phyloP scores from a whole-genome alignment of 1,139 yeast genomes.

The Zygosaccharomyces pseudobailii region DNA sequence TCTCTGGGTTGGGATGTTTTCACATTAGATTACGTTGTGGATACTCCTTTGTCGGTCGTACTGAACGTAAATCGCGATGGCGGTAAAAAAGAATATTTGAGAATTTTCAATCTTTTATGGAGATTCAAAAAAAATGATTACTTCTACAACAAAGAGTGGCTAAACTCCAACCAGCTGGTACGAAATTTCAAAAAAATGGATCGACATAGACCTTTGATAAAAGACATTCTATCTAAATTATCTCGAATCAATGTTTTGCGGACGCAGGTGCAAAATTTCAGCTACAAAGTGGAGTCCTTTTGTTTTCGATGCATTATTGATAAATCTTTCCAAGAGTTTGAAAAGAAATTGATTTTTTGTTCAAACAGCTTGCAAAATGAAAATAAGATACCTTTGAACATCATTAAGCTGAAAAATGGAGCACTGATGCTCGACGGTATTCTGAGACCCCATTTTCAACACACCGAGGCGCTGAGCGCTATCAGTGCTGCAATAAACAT shows the following conservation, averaged over 20 bases:
- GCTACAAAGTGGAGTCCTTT: conserved; percentile 22
- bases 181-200: conserved; percentile 24
- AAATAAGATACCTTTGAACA: conserved; percentile 4
- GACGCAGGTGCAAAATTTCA: conserved; percentile 26
- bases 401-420: conserved; percentile 16
- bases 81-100: conserved; percentile 58
- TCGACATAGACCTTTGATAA: conserved; percentile 21
- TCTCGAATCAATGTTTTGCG: conserved; percentile 25
- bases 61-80: conserved; percentile 39
- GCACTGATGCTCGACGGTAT: conserved; percentile 21
- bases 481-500: background rate
- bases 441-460: conserved; percentile 15
- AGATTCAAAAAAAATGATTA: conserved; percentile 59
- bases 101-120: conserved; percentile 85
- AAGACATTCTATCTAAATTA: conserved; percentile 26
- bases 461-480: background rate
- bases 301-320: conserved; percentile 32
- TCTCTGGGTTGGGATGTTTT: conserved; percentile 87
- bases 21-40: conserved; percentile 75
- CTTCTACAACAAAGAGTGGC: conserved; percentile 49
- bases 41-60: conserved; percentile 47
- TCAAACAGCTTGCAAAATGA: background rate
- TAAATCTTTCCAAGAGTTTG: conserved; percentile 36
- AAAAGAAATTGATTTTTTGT: conserved; percentile 31
- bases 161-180: conserved; percentile 37